These are phyloP conservation scores for Chenopodium album DNA, from an alignment of 148 eudicot genomes.

Conservation along the genomic window DNA sequence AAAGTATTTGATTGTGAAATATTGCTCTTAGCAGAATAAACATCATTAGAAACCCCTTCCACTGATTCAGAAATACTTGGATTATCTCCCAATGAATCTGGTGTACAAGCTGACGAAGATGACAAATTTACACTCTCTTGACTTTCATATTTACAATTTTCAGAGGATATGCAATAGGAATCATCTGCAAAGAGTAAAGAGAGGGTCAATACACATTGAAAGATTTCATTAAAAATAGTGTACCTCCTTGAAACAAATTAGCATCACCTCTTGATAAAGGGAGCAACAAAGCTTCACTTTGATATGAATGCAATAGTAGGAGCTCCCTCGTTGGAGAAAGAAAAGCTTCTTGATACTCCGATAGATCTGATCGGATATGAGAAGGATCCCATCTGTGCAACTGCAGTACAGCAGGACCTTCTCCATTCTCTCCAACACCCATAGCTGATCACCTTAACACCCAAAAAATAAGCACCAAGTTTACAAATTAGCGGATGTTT, in stretches of 20 bases:
- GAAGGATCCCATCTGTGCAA: slow-evolving; percentile 75
- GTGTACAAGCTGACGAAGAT: slow-evolving; percentile 33
- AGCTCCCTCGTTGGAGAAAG: slow-evolving; percentile 78
- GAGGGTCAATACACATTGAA: not conserved
- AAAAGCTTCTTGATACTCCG: slow-evolving; percentile 77
- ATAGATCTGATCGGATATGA: slow-evolving; percentile 38
- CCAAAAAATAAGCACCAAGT: not conserved
- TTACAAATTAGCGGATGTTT: not conserved
- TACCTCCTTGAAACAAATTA: slow-evolving; percentile 5
- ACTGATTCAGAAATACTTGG: slow-evolving; percentile 42
- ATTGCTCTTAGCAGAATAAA: slow-evolving; percentile 28
- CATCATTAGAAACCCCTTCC: slow-evolving; percentile 34
- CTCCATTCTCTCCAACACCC: slow-evolving; percentile 30
- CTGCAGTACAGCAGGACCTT: slow-evolving; percentile 70
- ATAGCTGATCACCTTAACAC: slow-evolving; percentile 22
- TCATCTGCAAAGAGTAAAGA: slow-evolving; percentile 39
- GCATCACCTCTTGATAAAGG: slow-evolving; percentile 59
- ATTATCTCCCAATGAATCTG: slow-evolving; percentile 36
- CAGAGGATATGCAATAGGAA: slow-evolving; percentile 29
- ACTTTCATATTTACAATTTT: slow-evolving; percentile 31
- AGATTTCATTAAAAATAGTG: not conserved
- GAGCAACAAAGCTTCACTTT: slow-evolving; percentile 64
- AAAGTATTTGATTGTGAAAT: slow-evolving; percentile 32
- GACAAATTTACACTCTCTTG: slow-evolving; percentile 34
- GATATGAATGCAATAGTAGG: slow-evolving; percentile 61